phyloP scores from a whole-genome alignment of 257 asterid genomes.

The Henckelia pumila region DNA sequence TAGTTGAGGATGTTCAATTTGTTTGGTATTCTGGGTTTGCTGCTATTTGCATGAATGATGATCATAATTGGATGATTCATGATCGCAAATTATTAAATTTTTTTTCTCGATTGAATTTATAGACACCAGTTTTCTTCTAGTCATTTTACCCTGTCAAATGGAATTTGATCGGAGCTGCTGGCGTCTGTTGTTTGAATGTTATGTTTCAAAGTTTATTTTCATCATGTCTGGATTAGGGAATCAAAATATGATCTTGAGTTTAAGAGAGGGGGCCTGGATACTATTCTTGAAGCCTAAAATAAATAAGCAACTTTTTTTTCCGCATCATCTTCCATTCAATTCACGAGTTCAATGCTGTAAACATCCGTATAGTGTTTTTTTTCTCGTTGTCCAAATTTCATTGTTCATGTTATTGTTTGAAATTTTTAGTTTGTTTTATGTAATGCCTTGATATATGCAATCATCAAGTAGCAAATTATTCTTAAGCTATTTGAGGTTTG shows the following conservation, averaged over 20 bases:
- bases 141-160: neutral
- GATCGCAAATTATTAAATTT: neutral
- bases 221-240: neutral
- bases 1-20: neutral
- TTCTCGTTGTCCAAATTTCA: neutral
- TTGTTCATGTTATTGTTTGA: neutral
- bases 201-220: neutral
- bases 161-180: neutral
- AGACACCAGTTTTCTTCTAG: neutral
- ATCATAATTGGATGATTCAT: neutral
- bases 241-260: too few species aligned
- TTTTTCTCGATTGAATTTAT: neutral
- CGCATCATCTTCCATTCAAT: neutral
- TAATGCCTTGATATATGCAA: neutral
- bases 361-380: neutral
- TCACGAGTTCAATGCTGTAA: neutral
- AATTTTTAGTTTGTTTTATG: neutral
- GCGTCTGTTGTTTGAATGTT: neutral
- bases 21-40: neutral
- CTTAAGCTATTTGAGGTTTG: constrained; percentile 18
- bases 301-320: neutral
- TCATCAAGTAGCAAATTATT: neutral
- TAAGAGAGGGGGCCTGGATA: too few species aligned
- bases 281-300: constrained; percentile 1
- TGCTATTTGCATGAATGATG: neutral